Percentiles rank a stretch among this genome's conserved stretches.
Conservation (phyloP, 495 filamentous ascomycete genomes). For the Xylaria curta region DNA sequence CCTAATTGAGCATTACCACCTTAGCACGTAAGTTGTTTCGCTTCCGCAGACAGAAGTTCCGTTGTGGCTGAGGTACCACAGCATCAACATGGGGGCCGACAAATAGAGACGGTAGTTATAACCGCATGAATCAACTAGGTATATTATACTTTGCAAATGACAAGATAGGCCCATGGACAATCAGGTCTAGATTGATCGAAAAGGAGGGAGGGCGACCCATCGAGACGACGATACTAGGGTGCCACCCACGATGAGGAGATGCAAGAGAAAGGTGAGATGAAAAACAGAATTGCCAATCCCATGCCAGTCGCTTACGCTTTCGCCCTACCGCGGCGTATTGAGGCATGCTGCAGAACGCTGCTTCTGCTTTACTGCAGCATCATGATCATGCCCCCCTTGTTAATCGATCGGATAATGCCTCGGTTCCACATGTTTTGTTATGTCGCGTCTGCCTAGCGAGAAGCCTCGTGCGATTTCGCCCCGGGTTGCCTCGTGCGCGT, state of each 20-base stretch:
- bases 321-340: background rate
- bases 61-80: background rate
- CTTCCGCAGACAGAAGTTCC: background rate
- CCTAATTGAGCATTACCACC: background rate
- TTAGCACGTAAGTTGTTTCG: background rate
- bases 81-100: background rate
- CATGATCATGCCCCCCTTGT: conserved; percentile 2
- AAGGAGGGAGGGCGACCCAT: background rate
- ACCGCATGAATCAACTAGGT: background rate
- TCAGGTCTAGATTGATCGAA: background rate
- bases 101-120: background rate
- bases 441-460: conserved; percentile 20
- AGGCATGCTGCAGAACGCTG: conserved; percentile 5
- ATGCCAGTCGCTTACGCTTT: background rate
- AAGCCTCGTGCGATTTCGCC: conserved; percentile 11
- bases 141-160: conserved; percentile 2
- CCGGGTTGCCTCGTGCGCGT: conserved; percentile 20
- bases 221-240: background rate
- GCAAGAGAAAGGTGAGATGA: background rate
- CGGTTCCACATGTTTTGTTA: background rate
- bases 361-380: conserved; percentile 4
- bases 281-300: background rate
- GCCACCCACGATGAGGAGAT: background rate
- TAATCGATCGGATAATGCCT: background rate
- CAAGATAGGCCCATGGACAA: background rate